These are phyloP conservation scores for Crucihimalaya himalaica DNA, from an alignment of 345 rosid genomes.

Conservation along the genomic window DNA sequence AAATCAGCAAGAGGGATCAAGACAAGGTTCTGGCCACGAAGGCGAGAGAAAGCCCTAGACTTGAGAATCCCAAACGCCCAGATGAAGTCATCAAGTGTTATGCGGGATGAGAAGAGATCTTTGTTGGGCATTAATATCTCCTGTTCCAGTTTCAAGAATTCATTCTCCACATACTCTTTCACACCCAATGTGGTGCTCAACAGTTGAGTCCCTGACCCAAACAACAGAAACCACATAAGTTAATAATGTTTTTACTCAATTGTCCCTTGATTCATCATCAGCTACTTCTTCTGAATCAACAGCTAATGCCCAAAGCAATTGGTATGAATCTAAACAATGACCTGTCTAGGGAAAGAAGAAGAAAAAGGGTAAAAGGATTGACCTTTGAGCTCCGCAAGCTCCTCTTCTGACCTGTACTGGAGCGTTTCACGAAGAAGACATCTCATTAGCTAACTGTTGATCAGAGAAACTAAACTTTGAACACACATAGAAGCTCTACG, in stretches of 20 bases:
- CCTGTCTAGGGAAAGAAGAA: background rate
- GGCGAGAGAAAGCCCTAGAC: conserved; percentile 88
- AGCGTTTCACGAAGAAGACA: conserved; percentile 48
- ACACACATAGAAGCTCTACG: background rate
- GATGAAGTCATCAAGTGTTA: conserved; percentile 65
- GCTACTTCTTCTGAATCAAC: background rate
- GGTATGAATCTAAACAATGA: conserved; percentile 15
- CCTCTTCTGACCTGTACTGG: conserved; percentile 99
- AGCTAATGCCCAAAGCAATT: background rate
- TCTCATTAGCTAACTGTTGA: conserved; percentile 16
- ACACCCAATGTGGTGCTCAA: conserved; percentile 70
- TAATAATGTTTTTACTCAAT: background rate
- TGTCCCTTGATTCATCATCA: background rate
- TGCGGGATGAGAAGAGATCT: conserved; percentile 63
- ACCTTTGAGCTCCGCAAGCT: conserved; percentile 93
- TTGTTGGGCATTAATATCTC: conserved; percentile 63
- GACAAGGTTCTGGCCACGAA: conserved; percentile 85
- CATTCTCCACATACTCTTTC: conserved; percentile 62
- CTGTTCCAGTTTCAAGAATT: conserved; percentile 62
- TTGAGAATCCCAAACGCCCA: conserved; percentile 94
- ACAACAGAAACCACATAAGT: background rate
- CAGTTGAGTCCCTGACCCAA: conserved; percentile 70
- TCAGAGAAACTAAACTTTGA: background rate
- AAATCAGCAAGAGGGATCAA: conserved; percentile 88
- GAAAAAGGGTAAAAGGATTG: background rate